A percentile compares a stretch with the other conserved stretches of the same genome.
These are phyloP conservation scores for Cyberlindnera suaveolens DNA, from an alignment of 805 yeast genomes.

Conservation along the genomic window DNA sequence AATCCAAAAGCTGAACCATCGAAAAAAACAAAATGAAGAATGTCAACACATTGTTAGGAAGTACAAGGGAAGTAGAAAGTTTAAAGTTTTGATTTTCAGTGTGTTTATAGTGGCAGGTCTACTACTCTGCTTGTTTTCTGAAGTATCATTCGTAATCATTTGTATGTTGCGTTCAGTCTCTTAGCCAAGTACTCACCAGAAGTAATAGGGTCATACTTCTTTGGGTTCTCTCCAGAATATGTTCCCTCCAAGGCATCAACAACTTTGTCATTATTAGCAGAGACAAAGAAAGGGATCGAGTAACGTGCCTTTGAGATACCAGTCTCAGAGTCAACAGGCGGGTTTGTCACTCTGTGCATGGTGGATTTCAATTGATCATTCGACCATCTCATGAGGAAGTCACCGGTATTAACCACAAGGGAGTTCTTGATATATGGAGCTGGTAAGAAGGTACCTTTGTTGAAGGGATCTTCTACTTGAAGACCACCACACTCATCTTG, in stretches of 20 bases:
- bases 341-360: constrained; percentile 21
- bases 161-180: constrained; percentile 21
- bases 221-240: constrained; percentile 16
- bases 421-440: constrained; percentile 7
- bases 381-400: constrained; percentile 23
- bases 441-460: constrained; percentile 13
- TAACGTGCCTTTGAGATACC: constrained; percentile 19
- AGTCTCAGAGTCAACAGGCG: constrained; percentile 15
- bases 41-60: no score
- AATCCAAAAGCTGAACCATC: no score
- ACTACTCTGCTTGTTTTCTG: no score
- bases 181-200: constrained; percentile 18
- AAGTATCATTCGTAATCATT: background rate
- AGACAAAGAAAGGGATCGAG: constrained; percentile 24
- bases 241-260: constrained; percentile 24
- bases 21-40: no score
- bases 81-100: no score
- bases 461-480: constrained; percentile 18
- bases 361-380: constrained; percentile 22
- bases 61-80: no score
- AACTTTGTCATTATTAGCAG: constrained; percentile 19
- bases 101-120: no score
- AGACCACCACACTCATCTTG: constrained; percentile 24
- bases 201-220: constrained; percentile 24
- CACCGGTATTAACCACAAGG: constrained; percentile 20